Evolutionary conservation across 176 grass and related monocot genomes (phyloP).

Genomic region (Aegilops bicornis): DNA sequence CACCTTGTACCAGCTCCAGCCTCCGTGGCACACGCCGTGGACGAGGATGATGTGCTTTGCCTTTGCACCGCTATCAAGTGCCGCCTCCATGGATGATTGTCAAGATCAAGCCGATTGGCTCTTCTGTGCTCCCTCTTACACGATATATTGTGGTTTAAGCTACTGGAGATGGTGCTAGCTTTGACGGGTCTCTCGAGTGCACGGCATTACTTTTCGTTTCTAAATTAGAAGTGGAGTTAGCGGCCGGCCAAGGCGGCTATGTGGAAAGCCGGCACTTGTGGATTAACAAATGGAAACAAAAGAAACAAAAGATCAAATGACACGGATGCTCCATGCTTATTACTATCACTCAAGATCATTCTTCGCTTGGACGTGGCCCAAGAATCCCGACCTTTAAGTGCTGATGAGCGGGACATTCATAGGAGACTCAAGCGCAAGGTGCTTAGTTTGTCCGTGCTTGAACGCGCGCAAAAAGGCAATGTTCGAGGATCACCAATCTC

Average conservation of each 20-base stretch:
- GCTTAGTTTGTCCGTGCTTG: no score
- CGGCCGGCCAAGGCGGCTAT: neutral
- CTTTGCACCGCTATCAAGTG: neutral
- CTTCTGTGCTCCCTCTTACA: neutral
- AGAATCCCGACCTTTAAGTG: no score
- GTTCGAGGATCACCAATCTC: no score
- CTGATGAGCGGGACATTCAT: no score
- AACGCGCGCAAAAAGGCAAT: no score
- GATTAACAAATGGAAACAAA: neutral
- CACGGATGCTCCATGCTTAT: no score
- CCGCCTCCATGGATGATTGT: neutral
- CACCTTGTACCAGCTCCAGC: conserved; percentile 87
- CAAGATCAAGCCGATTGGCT: neutral
- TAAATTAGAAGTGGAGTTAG: neutral
- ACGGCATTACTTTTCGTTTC: neutral
- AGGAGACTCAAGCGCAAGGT: no score
- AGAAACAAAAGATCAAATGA: no score
- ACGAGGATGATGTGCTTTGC: conserved; percentile 64
- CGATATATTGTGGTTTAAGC: neutral
- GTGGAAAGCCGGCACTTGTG: neutral
- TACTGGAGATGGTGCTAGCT: neutral
- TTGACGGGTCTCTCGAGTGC: no score
- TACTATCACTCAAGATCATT: no score
- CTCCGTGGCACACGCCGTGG: conserved; percentile 70
- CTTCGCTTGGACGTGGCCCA: no score